These are phyloP conservation scores for Rhodamnia rubescens DNA, from an alignment of 345 rosid genomes.

Conservation along the genomic window DNA sequence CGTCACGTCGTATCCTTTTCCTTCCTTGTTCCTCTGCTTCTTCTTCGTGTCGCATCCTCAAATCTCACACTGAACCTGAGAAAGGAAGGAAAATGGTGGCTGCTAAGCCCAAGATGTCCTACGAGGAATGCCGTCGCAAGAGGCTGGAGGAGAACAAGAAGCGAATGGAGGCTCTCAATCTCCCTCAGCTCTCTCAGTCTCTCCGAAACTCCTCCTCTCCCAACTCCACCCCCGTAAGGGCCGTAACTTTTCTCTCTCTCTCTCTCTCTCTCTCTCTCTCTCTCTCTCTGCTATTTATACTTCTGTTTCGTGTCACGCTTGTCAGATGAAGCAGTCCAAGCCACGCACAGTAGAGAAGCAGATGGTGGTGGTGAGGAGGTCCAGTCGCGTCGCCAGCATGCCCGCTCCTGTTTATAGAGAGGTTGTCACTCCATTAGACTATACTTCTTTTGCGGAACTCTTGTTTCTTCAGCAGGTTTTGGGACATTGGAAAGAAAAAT, in stretches of 20 bases:
- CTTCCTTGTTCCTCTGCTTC: background rate
- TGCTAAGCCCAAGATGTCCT: constrained; percentile 12
- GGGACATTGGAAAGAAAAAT: background rate
- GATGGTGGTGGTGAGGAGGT: constrained; percentile 50
- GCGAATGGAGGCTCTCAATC: constrained; percentile 80
- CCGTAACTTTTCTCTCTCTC: background rate
- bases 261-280: background rate
- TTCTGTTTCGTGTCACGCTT: background rate
- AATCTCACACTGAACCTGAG: background rate
- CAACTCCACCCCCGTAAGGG: constrained; percentile 34
- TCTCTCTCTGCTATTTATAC: background rate
- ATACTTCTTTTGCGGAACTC: background rate
- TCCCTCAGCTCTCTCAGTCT: constrained; percentile 39
- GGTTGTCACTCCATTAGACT: constrained; percentile 25
- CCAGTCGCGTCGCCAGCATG: constrained; percentile 42
- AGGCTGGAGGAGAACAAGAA: constrained; percentile 76
- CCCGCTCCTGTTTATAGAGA: constrained; percentile 51
- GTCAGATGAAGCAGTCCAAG: constrained; percentile 33
- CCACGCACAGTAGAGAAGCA: constrained; percentile 24
- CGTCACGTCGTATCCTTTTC: background rate
- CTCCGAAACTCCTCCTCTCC: constrained; percentile 26
- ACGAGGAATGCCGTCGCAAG: constrained; percentile 49
- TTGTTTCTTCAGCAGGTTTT: background rate
- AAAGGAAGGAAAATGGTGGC: constrained; percentile 21
- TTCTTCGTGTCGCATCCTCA: background rate